Base-by-base conservation (phyloP, 306 rosid genomes). In the Quercus glauca region DNA sequence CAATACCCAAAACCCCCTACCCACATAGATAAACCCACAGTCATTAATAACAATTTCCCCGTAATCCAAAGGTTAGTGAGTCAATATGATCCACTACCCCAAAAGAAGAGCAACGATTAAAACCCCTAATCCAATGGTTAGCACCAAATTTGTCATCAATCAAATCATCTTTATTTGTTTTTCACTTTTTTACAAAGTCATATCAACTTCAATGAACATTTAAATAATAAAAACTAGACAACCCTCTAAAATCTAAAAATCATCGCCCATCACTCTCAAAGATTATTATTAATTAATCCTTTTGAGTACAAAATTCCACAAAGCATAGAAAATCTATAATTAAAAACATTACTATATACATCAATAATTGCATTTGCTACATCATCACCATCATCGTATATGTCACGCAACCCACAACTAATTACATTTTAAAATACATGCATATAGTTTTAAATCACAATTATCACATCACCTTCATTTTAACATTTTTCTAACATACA, bases 301-400 rank as follows among this genome's bases (percentile, higher is more conserved):
- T 19, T 31, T 5, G 13, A 23, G 12, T 11, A 4, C 14, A 21
- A 59, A 59, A 59, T 20, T 59, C 31, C 13, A 59, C 65, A 23
- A 61, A 37, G 11, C 11, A 7, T 0, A 7, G 68, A 10, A 61
- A 61, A 31, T 49, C n/a, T 13, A n/a, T 26, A 37, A 37, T 2
- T 37, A 14, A 64, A 29, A 29, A 6, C 45, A 67, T 9, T 8
- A 33, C n/a, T 3, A 29, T 19, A 29, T 11, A 29, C 73, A 71
- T 29, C 74, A 73, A 69, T 70, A 55, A 81, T 84, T 78, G 70
- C 65, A 58, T 20, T 57, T 26, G 28, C 26, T 51, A 26, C 33
- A 68, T 49, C 69, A 35, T 15, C 51, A 49, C 15, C 33, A 59
- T 49, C 61, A 21, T 21, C 61, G 23, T 31, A 14, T 4, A 3